Evolutionary conservation across 2,329 filamentous ascomycete genomes (phyloP).

Genomic region (Botrytis fragariae): DNA sequence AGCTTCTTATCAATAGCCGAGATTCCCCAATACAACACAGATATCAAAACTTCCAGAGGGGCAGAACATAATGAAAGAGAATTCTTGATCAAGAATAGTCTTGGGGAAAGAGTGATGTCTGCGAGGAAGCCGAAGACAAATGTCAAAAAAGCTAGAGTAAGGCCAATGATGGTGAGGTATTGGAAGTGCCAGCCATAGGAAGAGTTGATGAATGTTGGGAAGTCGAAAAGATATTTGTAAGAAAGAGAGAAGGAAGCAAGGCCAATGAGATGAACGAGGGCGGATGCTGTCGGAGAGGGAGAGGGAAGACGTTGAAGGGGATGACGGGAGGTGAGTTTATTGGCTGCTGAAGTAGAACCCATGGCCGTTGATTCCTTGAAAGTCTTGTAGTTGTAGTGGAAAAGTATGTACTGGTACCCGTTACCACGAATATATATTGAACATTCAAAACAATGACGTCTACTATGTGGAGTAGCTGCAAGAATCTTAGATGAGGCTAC

Average conservation of each 20-base stretch:
- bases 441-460: neutral
- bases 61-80: conserved; percentile 61
- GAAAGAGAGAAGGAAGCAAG: conserved; percentile 52
- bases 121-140: conserved; percentile 62
- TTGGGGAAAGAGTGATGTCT: conserved; percentile 57
- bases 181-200: conserved; percentile 54
- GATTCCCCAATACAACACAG: conserved; percentile 70
- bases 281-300: conserved; percentile 62
- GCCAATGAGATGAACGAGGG: conserved; percentile 57
- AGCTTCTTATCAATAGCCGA: conserved; percentile 52
- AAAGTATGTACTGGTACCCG: neutral
- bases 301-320: conserved; percentile 64
- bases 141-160: conserved; percentile 58
- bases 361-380: neutral
- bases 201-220: conserved; percentile 52
- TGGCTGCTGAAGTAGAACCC: conserved; percentile 1
- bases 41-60: conserved; percentile 70
- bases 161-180: conserved; percentile 72
- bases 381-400: neutral
- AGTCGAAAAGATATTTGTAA: conserved; percentile 51
- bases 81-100: conserved; percentile 67
- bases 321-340: conserved; percentile 43
- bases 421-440: neutral
- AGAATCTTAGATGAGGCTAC: neutral
- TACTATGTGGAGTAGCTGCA: neutral